Base-by-base conservation (phyloP, 805 yeast genomes). In the Grigorovia jiainica region DNA sequence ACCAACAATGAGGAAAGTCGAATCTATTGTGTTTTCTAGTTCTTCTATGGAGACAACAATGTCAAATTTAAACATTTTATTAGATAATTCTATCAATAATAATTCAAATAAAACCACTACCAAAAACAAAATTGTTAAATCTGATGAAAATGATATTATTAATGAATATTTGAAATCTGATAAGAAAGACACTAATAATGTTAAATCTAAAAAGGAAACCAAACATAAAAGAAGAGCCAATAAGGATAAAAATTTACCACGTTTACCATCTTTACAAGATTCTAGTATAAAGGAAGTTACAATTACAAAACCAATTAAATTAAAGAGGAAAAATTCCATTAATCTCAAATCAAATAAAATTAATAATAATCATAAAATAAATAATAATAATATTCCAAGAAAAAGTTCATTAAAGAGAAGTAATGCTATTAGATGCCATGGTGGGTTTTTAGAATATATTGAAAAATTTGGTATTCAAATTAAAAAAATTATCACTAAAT, bases 341-440 rank as follows among this genome's bases (percentile, higher is more conserved):
- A 13, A 18, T 9, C 15, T 19, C 5, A 36, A 16, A n/a, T 27
- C 39, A 13, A 19, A 13, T 25, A 16, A 31, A 25, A 25, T 13
- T 21, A 21, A 27, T 13, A 13, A 13, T n/a, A 13, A 27, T 3
- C 3, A 10, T 27, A 10, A 27, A 15, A 27, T 13, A 27, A 27
- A 27, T 21, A 27, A 27, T 7, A 27, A 7, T 27, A 8, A 13
- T 13, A 27, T 10, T 7, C 39, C 9, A 27, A 27, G 2, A 25
- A 10, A 20, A 27, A 50, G 51, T 6, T 15, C 19, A 10, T 39
- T 51, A 35, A 53, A 48, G 37, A 50, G 54, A 43, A 53, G 64
- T 1, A 54, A 61, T 36, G 71, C 70, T 5, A 52, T 66, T 25
- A 60, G 61, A 43, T 64, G 65, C 44, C 59, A 61, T 35, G 63